Evolutionary conservation across 169 alveolate genomes (phyloP), one percentile per base, ranked within the genome.

Genomic region (Eimeria brunetti): DNA sequence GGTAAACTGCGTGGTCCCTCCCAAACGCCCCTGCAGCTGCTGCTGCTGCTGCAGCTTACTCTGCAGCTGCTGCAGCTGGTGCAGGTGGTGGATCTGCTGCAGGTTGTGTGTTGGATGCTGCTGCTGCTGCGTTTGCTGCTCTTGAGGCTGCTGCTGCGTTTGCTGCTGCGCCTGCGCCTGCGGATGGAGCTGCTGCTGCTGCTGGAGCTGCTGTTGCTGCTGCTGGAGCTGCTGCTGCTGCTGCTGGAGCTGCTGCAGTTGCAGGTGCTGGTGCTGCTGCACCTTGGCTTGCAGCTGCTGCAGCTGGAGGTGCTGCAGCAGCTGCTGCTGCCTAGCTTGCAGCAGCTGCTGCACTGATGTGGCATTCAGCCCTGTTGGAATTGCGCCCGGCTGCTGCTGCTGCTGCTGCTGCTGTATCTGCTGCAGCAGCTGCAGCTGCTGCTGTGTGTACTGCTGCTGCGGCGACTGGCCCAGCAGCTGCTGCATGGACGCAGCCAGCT

Each of bases 21-120:
- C 90, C 30, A 83, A n/a, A n/a, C 90, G 90, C 22, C 90, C 90
- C 33, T 83, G 90, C 90, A 83, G 80, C n/a, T n/a, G 83, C 64
- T 76, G 90, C 90, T 83, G 90, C 86, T 76, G 86, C 86, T 76
- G 86, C 86, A 71, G 46, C 83, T 71, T 71, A 8, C 51, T 71
- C 49, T 71, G 83, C 46, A 71, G 83, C 83, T 71, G 83, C 83
- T 71, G 83, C 36, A 71, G 83, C 83, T 71, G 83, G 46, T 71
- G 83, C 83, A 71, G 49, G 46, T 76, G 86, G 33, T 76, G 86
- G 36, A 76, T 58, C 86, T 76, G 86, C n/a, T 76, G 86, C 27
- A 76, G 86, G 30, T 76, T 58, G 62, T 76, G 86, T 30, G 86
- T 60, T 49, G 27, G 84, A 46, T 49, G 89, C 1, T 46, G 89